phyloP scores from a whole-genome alignment of 306 rosid species.

The cucumber (Cucumis sativus) region DNA sequence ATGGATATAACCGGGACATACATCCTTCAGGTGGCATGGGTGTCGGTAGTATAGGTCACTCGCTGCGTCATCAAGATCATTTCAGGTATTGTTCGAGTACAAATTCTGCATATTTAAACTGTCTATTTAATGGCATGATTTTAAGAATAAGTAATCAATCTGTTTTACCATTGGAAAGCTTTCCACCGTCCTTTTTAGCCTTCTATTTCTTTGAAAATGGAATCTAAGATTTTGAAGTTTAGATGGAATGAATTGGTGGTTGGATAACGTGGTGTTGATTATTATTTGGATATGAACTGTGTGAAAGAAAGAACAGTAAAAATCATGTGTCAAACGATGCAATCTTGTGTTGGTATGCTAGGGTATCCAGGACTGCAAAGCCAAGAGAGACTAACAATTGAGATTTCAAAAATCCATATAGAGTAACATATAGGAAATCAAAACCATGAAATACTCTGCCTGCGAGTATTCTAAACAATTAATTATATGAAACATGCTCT shows the following conservation, averaged over 20 bases:
- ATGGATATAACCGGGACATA: constrained; percentile 27
- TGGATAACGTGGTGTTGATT: not conserved
- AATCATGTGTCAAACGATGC: not conserved
- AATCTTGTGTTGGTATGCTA: not conserved
- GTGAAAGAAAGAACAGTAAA: not conserved
- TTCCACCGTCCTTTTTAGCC: not conserved
- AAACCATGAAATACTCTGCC: not conserved
- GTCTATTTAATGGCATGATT: not conserved
- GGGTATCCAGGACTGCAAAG: not conserved
- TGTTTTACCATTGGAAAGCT: not conserved
- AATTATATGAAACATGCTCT: not conserved
- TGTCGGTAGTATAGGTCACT: not conserved
- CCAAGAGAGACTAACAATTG: not conserved
- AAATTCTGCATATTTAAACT: not conserved
- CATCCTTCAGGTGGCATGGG: constrained; percentile 20
- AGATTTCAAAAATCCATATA: not conserved
- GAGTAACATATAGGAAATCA: not conserved
- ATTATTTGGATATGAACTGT: not conserved
- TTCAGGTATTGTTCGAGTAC: not conserved
- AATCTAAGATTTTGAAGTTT: not conserved
- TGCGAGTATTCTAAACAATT: not conserved
- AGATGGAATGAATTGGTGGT: not conserved
- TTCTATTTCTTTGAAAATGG: not conserved
- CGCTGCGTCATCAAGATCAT: not conserved
- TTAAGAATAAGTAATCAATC: not conserved